These are phyloP conservation scores for Penicillium cosmopolitanum DNA, from an alignment of 495 filamentous ascomycete species.

Conservation along the genomic window DNA sequence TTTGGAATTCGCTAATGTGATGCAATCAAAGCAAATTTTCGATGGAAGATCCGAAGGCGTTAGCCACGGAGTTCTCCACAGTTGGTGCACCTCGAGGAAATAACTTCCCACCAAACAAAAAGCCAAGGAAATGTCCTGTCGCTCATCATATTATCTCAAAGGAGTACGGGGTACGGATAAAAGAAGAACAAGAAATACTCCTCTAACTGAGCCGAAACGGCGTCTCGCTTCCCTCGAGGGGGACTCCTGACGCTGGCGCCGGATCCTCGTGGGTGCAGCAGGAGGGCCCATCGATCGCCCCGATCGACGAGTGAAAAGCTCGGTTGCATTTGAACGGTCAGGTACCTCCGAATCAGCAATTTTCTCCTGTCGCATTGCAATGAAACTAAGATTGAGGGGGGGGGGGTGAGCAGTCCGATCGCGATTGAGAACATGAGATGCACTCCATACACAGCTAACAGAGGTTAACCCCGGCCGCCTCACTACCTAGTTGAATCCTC, in stretches of 20 bases:
- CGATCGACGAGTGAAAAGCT: neutral
- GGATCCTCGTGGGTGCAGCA: neutral
- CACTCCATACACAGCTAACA: neutral
- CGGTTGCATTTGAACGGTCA: neutral
- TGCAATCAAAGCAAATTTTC: neutral
- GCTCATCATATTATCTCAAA: neutral
- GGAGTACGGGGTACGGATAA: neutral
- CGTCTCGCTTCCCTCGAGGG: neutral
- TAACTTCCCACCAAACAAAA: neutral
- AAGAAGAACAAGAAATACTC: neutral
- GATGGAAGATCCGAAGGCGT: neutral
- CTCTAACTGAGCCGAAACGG: neutral
- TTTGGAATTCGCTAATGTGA: neutral
- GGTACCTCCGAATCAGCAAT: neutral
- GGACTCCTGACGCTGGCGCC: neutral
- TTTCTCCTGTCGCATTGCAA: neutral
- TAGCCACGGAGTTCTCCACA: neutral
- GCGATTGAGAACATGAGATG: neutral
- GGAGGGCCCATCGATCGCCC: conserved; percentile 1
- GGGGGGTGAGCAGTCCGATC: neutral
- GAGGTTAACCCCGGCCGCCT: conserved; percentile 2
- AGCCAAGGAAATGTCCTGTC: neutral
- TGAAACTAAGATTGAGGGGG: neutral
- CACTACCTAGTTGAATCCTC: conserved; percentile 3
- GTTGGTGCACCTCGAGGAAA: neutral